Base-by-base conservation (phyloP, 164 flowering plant genomes). In the Paratinospora sagittata region DNA sequence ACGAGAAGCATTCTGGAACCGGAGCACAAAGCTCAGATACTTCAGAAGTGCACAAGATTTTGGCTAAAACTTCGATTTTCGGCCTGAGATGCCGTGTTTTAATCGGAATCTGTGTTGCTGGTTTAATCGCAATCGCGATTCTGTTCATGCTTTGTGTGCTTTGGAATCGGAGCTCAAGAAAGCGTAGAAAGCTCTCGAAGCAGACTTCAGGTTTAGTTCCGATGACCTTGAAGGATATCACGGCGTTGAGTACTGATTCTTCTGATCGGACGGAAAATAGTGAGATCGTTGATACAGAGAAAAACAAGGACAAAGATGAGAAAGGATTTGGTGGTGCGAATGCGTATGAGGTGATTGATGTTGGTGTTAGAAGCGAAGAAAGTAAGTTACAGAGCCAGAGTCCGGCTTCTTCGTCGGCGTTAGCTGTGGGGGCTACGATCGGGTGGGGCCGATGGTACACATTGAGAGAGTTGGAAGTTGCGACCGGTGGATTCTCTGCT, bases 371-470 rank as follows among this genome's bases (percentile, higher is more conserved):
- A 17, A 66, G 41, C 8, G 68, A 8, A 36, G 68, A 23, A 27
- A 41, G 41, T 8, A 41, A 19, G 8, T 66, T 43, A 45, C 2
- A 66, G 68, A n/a, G 49, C 10, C 27, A 66, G 21, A 60, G 63
- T 60, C 27, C 63, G 12, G 1, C 27, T 60, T 37, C 49, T 37
- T 43, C 21, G 43, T 65, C 34, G 24, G 14, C 63, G 55, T 17
- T 7, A 6, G 8, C 65, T 11, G 30, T 9, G 24, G 49, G 62
- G 13, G 55, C 14, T 21, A 16, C 24, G n/a, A 27, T 70, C 13
- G 45, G 65, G 0, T 73, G 75, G 75, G 70, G 65, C 11, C 62
- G 27, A 9, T 66, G 65, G 75, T 73, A 52, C 55, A 73, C 65
- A 10, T 30, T 58, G 24, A 73, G 60, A 47, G 76, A 73, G 27